These are phyloP conservation scores for Helianthus tuberosus DNA, from an alignment of 129 eudicot genomes.

Conservation along the genomic window DNA sequence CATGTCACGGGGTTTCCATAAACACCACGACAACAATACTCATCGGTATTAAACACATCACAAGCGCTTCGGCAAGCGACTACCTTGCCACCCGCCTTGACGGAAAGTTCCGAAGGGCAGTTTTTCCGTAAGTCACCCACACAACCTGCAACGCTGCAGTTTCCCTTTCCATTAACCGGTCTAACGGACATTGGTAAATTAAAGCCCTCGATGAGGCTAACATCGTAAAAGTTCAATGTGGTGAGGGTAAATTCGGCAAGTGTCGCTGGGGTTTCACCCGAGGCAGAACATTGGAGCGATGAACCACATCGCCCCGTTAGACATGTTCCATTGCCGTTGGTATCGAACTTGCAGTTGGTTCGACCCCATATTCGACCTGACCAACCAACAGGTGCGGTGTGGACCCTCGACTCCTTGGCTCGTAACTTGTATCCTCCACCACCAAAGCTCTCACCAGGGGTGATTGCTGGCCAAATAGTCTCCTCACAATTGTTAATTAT, in stretches of 20 bases:
- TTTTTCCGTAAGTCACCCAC: slow-evolving; percentile 44
- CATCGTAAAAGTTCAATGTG: slow-evolving; percentile 49
- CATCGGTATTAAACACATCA: slow-evolving; percentile 65
- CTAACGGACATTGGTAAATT: slow-evolving; percentile 51
- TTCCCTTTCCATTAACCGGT: slow-evolving; percentile 54
- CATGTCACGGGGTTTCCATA: slow-evolving; percentile 50
- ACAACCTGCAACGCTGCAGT: slow-evolving; percentile 58
- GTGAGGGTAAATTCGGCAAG: too few relatives aligned
- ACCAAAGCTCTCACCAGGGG: slow-evolving; percentile 62
- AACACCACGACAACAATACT: slow-evolving; percentile 59
- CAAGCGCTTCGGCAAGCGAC: slow-evolving; percentile 68
- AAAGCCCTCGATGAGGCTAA: slow-evolving; percentile 72
- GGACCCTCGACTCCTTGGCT: slow-evolving; percentile 42
- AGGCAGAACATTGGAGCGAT: too few relatives aligned
- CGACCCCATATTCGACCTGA: slow-evolving; percentile 75
- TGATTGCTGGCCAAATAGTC: slow-evolving; percentile 70
- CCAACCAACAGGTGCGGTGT: slow-evolving; percentile 53
- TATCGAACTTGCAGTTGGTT: slow-evolving; percentile 64
- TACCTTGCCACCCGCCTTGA: slow-evolving; percentile 35
- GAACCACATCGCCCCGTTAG: slow-evolving; percentile 41
- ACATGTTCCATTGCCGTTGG: slow-evolving; percentile 55
- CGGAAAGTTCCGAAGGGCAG: slow-evolving; percentile 61
- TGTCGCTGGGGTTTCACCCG: too few relatives aligned
- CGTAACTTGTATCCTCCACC: slow-evolving; percentile 58
- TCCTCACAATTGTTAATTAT: slow-evolving; percentile 58